Evolutionary conservation across 352 stramenopile species (phyloP).

Genomic region (Globisporangium uncinulatum): DNA sequence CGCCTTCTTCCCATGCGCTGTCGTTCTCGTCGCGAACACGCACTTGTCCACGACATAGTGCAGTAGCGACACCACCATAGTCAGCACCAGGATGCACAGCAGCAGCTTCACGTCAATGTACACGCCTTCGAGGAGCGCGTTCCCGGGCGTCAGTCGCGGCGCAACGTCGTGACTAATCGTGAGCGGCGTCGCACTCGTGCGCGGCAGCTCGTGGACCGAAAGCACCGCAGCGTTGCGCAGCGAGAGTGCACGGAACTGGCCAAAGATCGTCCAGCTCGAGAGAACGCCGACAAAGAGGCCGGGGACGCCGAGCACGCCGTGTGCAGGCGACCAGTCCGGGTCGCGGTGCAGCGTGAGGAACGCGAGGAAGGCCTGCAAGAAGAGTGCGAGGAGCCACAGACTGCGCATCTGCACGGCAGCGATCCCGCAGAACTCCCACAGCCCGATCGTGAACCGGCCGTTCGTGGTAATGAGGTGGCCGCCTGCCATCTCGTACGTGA

Average conservation of each 20-base stretch:
- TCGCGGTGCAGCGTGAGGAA: slow-evolving; percentile 7
- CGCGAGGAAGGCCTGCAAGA: slow-evolving; percentile 19
- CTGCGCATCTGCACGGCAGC: slow-evolving; percentile 43
- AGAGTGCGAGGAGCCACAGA: slow-evolving; percentile 35
- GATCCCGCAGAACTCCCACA: slow-evolving; percentile 21
- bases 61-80: background rate
- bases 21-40: too few relatives aligned
- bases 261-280: slow-evolving; percentile 24
- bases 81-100: slow-evolving; percentile 14
- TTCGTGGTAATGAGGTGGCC: slow-evolving; percentile 22
- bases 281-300: slow-evolving; percentile 34
- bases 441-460: slow-evolving; percentile 20
- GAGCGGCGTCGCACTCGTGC: slow-evolving; percentile 1
- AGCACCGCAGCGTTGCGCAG: slow-evolving; percentile 5
- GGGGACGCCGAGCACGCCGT: slow-evolving; percentile 21
- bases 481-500: slow-evolving; percentile 29
- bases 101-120: slow-evolving; percentile 31
- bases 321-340: slow-evolving; percentile 10
- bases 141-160: background rate
- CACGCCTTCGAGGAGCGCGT: slow-evolving; percentile 16
- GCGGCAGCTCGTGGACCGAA: slow-evolving; percentile 7
- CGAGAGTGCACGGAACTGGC: slow-evolving; percentile 14
- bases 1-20: too few relatives aligned
- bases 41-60: background rate
- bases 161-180: slow-evolving; percentile 10